Evolutionary conservation across 208 protist genomes (phyloP), one percentile per base, ranked within the genome.

Genomic region (Crithidia mellificae): DNA sequence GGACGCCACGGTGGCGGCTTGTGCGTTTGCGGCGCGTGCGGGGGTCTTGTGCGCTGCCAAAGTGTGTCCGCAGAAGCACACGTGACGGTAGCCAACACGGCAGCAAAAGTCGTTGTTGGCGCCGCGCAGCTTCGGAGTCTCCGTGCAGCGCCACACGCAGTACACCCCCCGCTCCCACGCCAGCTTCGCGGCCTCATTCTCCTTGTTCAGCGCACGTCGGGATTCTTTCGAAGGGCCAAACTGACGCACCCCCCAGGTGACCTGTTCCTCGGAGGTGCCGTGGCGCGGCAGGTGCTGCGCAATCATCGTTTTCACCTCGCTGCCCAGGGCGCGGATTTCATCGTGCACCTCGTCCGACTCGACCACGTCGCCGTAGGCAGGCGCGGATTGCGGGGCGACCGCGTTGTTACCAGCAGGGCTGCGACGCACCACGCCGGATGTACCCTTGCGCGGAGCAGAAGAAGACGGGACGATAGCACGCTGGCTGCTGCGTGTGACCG

Each of bases 1-100:
- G 34, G 34, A 38, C 34, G 34, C 34, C 34, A 12, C 34, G 5
- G 34, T 11, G 34, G 34, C 34, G 7, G 54, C 20, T 30, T 47
- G 30, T 22, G 53, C n/a, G 54, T 63, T 73, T 2, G 58, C 47
- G 5, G 76, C 49, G 17, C 41, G 47, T 6, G 44, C 25, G 0
- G 73, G 72, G 25, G 38, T 72, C 12, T 55, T 74, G 67, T 92
- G 86, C 12, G 67, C 59, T 1, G 74, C 65, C 24, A 93, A 63
- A 0, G 77, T 11, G 61, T 94, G 88, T 5, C 85, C 83, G 72
- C 92, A 97, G 73, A 97, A 95, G 70, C 90, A 97, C 20, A 62
- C 51, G 44, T 88, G 83, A 22, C 63, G 73, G 32, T 74, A 83
- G 27, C 90, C 92, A 38, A 96, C 24, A 12, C 92, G 80, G 25